A percentile compares a stretch with the other conserved stretches of the same genome.
Conservation (phyloP, 768 basidiomycete species). For the Pisolithus sp. region DNA sequence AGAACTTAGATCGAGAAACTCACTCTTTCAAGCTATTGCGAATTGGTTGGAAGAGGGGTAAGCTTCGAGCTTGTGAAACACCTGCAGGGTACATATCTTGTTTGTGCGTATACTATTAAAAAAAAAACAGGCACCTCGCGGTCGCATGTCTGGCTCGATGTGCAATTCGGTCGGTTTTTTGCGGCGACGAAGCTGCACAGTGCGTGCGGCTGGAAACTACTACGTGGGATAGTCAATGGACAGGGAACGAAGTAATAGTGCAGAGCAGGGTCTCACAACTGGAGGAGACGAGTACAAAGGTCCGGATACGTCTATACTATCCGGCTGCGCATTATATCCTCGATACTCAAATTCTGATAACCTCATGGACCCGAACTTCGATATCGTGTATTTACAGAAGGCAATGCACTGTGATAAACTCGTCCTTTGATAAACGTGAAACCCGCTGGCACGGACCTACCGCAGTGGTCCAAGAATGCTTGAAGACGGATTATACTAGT, state of each 20-base stretch:
- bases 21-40: neutral
- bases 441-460: too few species aligned
- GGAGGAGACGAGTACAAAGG: neutral
- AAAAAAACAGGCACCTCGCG: too few species aligned
- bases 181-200: conserved; percentile 19
- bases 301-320: too few species aligned
- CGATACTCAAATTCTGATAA: too few species aligned
- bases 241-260: conserved; percentile 14
- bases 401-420: too few species aligned
- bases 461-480: too few species aligned
- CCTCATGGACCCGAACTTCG: too few species aligned
- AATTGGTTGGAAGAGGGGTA: conserved; percentile 1
- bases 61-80: neutral
- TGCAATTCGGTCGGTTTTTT: conserved; percentile 29
- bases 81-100: neutral
- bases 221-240: conserved; percentile 32
- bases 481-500: too few species aligned
- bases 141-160: conserved; percentile 25
- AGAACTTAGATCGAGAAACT: too few species aligned
- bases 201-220: conserved; percentile 33
- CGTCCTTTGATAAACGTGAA: too few species aligned
- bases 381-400: too few species aligned
- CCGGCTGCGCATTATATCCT: too few species aligned
- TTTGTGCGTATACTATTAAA: conserved; percentile 27
- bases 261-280: conserved; percentile 21